Percentiles rank a stretch among this genome's conserved stretches.
Evolutionary conservation across 768 basidiomycete genomes (phyloP).

Genomic region (Exsudoporus frostii): DNA sequence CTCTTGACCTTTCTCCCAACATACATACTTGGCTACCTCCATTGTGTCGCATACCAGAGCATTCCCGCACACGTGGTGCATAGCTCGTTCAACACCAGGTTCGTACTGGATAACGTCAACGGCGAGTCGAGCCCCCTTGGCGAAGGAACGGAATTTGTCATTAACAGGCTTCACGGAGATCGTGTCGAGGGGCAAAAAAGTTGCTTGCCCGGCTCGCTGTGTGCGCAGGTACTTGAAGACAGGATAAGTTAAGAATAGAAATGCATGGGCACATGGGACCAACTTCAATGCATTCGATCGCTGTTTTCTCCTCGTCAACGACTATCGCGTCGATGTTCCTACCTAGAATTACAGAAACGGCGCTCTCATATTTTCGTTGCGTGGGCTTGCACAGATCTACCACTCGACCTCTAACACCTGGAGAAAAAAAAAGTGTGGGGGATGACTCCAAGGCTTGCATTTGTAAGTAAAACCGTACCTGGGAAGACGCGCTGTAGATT

Average conservation of each 20-base stretch:
- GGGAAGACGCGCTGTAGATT: slow-evolving; percentile 89
- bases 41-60: slow-evolving; percentile 93
- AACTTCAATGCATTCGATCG: slow-evolving; percentile 96
- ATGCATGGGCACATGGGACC: slow-evolving; percentile 7
- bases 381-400: slow-evolving; percentile 95
- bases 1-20: slow-evolving; percentile 93
- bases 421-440: neutral
- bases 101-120: slow-evolving; percentile 85
- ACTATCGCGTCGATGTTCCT: slow-evolving; percentile 94
- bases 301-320: slow-evolving; percentile 95
- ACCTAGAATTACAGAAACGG: slow-evolving; percentile 89
- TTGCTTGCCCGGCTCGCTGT: slow-evolving; percentile 92
- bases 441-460: neutral
- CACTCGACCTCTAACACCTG: slow-evolving; percentile 89
- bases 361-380: slow-evolving; percentile 85
- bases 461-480: slow-evolving; percentile 39
- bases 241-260: neutral
- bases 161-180: slow-evolving; percentile 92
- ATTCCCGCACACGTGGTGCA: slow-evolving; percentile 96
- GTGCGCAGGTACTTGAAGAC: slow-evolving; percentile 83
- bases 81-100: slow-evolving; percentile 84
- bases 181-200: slow-evolving; percentile 97
- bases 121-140: slow-evolving; percentile 81
- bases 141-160: slow-evolving; percentile 91
- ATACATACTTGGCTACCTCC: slow-evolving; percentile 87